These are phyloP conservation scores for Elaeis oleifera DNA, from an alignment of 202 grass and related monocot species.

Conservation along the genomic window DNA sequence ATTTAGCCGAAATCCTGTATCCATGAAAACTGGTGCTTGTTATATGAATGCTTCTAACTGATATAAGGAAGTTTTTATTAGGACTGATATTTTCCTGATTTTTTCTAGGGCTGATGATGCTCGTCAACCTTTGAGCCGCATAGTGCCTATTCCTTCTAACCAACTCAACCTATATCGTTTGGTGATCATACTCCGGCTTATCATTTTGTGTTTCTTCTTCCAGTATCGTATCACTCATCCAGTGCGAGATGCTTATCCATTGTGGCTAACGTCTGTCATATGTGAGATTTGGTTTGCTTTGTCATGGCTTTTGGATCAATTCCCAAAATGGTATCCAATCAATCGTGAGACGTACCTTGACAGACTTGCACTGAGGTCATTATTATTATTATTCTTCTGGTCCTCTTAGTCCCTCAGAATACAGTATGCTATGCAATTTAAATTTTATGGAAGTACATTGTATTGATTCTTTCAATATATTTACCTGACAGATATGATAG, in stretches of 20 bases:
- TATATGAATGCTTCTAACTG: too few relatives aligned
- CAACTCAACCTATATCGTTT: conserved; percentile 34
- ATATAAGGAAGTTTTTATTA: too few relatives aligned
- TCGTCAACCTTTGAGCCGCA: conserved; percentile 22
- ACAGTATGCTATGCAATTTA: too few relatives aligned
- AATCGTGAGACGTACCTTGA: conserved; percentile 22
- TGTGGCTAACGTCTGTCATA: conserved; percentile 32
- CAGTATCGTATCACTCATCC: conserved; percentile 34
- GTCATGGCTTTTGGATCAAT: conserved; percentile 30
- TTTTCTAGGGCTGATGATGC: background rate
- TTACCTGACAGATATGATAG: background rate
- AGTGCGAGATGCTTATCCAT: conserved; percentile 8
- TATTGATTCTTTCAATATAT: background rate
- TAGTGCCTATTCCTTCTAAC: conserved; percentile 12
- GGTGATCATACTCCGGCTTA: conserved; percentile 23
- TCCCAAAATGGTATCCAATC: conserved; percentile 36
- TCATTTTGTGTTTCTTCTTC: conserved; percentile 38
- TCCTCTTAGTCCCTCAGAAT: background rate
- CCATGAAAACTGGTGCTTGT: too few relatives aligned
- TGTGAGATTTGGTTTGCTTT: conserved; percentile 37
- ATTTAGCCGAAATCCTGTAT: too few relatives aligned
- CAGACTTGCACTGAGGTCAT: conserved; percentile 12
- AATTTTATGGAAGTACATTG: background rate
- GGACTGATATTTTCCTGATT: too few relatives aligned
- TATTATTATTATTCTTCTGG: background rate